Evolutionary conservation across 257 asterid genomes (phyloP), one percentile per base, ranked within the genome.

Genomic region (Solanum tarijense): DNA sequence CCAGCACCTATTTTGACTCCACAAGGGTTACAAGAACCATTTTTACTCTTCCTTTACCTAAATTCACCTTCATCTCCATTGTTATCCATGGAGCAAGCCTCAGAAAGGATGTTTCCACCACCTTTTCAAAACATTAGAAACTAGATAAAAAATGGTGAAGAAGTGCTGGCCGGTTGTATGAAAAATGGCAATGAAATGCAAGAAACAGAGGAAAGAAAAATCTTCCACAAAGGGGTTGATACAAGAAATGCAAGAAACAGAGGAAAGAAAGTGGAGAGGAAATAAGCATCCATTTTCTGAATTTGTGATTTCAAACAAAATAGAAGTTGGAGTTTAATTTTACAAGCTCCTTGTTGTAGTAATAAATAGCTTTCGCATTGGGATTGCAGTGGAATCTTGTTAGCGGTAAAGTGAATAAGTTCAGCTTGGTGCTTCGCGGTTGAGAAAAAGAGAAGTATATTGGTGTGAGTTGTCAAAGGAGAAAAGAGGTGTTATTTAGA

Each of bases 211-310:
- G 39, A 32, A 72, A 32, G 2, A 72, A 72, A 72, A 27, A 32
- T 3, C 25, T 32, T 72, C 13, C 41, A 32, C 79, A 72, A 72
- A 8, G 43, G 79, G 25, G 43, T 4, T 16, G 79, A 32, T 32
- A 65, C 75, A 82, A 79, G 88, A 89, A 90, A 86, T 86, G 91
- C 88, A 31, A 93, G 74, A 34, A 82, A 73, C 71, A 87, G 21
- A 87, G 91, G 73, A 35, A 92, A 48, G 78, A 83, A 8, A 38
- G 81, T 5, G 83, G 74, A 72, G 82, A 87, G 69, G 62, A 89
- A 89, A 20, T 85, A 43, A 35, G 84, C 43, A 34, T 60, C 89
- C 95, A 91, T 91, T 90, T 46, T 16, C 90, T 71, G 89, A 89
- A 88, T 55, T 73, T 83, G 83, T 74, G 32, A 85, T 48, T 21